Base-by-base conservation (phyloP, 306 rosid species). In the Astragalus glycyphyllos region DNA sequence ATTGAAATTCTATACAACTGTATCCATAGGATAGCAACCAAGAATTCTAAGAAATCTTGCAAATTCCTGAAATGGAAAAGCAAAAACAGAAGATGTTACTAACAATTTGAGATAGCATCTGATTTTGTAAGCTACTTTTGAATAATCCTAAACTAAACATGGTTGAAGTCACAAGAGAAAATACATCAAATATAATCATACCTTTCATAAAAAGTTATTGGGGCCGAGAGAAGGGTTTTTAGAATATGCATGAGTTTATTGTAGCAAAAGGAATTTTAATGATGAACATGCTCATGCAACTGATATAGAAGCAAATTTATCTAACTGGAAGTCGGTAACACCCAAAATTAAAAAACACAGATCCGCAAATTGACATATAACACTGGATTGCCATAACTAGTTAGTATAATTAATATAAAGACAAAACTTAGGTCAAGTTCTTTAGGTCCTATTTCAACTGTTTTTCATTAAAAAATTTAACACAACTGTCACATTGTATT, bases 31-130 rank as follows among this genome's bases (percentile, higher is more conserved):
- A 76, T 90, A 89, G 75, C 88, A 71, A 46, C 96, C 97, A 47
- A 91, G 91, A 56, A 91, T 83, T 5, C 92, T 92, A 75, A 88
- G 83, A 85, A 91, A 91, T 45, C 81, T 65, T 0, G 88, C 85
- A 77, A 86, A 77, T 73, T 91, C 97, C 97, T 91, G 88, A 75
- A 75, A 46, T 50, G 65, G 44, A 69, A 69, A 67, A n/a, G 15
- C 11, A 14, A 42, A 29, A 51, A 35, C 11, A 51, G 45, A 48
- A 4, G 3, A 47, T 31, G 32, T 68, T 32, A 54, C 42, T 11
- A 16, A 46, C 57, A 73, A 61, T 7, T 44, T 38, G 37, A 46
- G 80, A 37, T 38, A 58, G 31, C 17, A 14, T 72, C 61, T 56
- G 62, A 51, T 56, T 56, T 50, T 46, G 56, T 10, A 62, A 13